Evolutionary conservation across 805 yeast genomes (phyloP).

Genomic region (Cyberlindnera euphorbiiphila): DNA sequence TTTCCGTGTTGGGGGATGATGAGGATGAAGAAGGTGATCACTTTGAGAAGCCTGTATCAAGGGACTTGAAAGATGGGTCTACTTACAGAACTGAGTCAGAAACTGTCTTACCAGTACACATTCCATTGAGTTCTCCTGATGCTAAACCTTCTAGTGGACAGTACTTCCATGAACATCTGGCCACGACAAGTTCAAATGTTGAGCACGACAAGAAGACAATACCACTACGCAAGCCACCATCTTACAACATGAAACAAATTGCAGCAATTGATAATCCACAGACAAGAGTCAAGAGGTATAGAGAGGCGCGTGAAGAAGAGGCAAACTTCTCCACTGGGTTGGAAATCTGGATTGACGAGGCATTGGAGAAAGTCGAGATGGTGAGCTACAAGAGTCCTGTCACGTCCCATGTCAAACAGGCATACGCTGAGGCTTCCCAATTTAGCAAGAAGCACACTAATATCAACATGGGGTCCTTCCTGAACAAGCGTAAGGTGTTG

Average conservation of each 20-base stretch:
- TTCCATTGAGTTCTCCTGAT: slow-evolving; percentile 22
- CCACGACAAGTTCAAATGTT: not conserved
- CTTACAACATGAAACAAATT: slow-evolving; percentile 38
- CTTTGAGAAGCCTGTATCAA: not conserved
- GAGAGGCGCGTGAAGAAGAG: slow-evolving; percentile 41
- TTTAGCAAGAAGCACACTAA: slow-evolving; percentile 33
- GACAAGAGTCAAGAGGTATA: slow-evolving; percentile 39
- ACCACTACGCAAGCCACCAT: slow-evolving; percentile 7
- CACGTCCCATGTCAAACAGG: slow-evolving; percentile 49
- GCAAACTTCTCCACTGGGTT: slow-evolving; percentile 51
- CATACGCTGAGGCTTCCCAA: slow-evolving; percentile 53
- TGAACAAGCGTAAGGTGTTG: slow-evolving; percentile 46
- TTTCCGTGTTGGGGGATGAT: slow-evolving; percentile 10
- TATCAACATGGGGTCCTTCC: slow-evolving; percentile 41
- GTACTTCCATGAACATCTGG: slow-evolving; percentile 15
- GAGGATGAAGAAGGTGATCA: not conserved
- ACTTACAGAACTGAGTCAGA: slow-evolving; percentile 25
- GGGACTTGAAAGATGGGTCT: slow-evolving; percentile 13
- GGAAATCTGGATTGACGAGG: slow-evolving; percentile 46
- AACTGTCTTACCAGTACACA: slow-evolving; percentile 23
- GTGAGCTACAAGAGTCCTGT: slow-evolving; percentile 26
- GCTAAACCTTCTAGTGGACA: slow-evolving; percentile 3
- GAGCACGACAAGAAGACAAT: slow-evolving; percentile 1
- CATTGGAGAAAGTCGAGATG: slow-evolving; percentile 31
- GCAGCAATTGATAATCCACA: slow-evolving; percentile 38